These are phyloP conservation scores for Schwanniomyces pseudopolymorphus DNA, from an alignment of 805 yeast species.

Conservation along the genomic window DNA sequence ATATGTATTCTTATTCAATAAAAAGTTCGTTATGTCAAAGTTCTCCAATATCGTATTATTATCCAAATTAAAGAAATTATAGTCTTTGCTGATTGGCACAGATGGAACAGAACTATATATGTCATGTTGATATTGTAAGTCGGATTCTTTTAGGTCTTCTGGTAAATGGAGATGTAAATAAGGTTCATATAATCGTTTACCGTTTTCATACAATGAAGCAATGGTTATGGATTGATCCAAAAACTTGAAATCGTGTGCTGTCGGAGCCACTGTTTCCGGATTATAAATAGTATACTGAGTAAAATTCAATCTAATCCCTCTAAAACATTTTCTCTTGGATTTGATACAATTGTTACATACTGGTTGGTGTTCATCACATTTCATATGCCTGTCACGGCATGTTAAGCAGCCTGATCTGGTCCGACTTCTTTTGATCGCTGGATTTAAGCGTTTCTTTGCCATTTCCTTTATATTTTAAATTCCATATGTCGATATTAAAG, in stretches of 20 bases:
- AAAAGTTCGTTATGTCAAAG: conserved; percentile 22
- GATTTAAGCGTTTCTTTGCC: conserved; percentile 24
- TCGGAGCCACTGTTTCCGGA: conserved; percentile 19
- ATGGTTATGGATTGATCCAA: conserved; percentile 45
- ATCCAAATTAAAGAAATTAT: conserved; percentile 3
- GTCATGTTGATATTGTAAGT: conserved; percentile 26
- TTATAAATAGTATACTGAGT: conserved; percentile 40
- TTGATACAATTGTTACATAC: conserved; percentile 57
- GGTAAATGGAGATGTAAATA: conserved; percentile 30
- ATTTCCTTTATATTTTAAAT: conserved; percentile 8
- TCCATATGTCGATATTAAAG: background rate
- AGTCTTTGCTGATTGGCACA: background rate
- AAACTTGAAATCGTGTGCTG: conserved; percentile 6
- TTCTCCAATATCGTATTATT: conserved; percentile 19
- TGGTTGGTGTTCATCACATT: conserved; percentile 65
- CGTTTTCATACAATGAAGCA: conserved; percentile 38
- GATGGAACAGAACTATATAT: conserved; percentile 13
- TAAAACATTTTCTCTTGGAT: conserved; percentile 46
- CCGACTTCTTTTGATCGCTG: conserved; percentile 30
- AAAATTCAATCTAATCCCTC: conserved; percentile 48
- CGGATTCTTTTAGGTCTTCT: conserved; percentile 33
- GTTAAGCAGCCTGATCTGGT: conserved; percentile 56
- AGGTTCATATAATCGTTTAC: conserved; percentile 28
- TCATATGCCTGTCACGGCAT: conserved; percentile 65
- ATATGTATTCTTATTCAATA: conserved; percentile 19